phyloP scores from a whole-genome alignment of 306 rosid species.

The Psophocarpus tetragonolobus region DNA sequence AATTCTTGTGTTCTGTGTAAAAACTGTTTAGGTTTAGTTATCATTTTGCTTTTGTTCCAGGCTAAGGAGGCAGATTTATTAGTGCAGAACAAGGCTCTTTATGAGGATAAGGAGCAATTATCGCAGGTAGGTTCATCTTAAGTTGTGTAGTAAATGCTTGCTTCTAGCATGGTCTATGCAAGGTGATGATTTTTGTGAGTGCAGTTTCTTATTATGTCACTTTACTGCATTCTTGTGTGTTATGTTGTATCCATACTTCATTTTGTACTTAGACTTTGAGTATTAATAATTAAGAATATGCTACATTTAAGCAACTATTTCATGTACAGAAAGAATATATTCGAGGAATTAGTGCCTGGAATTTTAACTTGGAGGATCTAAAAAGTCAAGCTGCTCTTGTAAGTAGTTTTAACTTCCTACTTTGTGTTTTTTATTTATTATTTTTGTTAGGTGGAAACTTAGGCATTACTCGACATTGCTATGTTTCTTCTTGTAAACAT shows the following conservation, averaged over 20 bases:
- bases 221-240: neutral
- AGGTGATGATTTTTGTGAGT: conserved; percentile 19
- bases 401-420: conserved; percentile 47
- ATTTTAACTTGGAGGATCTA: conserved; percentile 94
- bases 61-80: conserved; percentile 89
- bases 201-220: conserved; percentile 1
- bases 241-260: neutral
- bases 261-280: conserved; percentile 1
- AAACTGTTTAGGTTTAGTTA: conserved; percentile 13
- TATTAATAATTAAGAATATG: conserved; percentile 3
- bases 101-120: conserved; percentile 84
- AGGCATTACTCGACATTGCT: conserved; percentile 1
- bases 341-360: conserved; percentile 99
- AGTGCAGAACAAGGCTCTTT: conserved; percentile 79
- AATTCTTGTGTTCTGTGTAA: conserved; percentile 19
- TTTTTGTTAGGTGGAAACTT: conserved; percentile 18
- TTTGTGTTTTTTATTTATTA: conserved; percentile 25
- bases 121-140: conserved; percentile 66
- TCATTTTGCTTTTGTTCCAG: conserved; percentile 45
- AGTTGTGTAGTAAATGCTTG: conserved; percentile 8
- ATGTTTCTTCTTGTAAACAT: conserved; percentile 23
- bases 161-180: conserved; percentile 19
- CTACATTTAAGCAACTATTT: conserved; percentile 29
- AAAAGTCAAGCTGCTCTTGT: conserved; percentile 97
- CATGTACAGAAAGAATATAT: conserved; percentile 89